These are phyloP conservation scores for Ailanthus altissimus DNA, from an alignment of 345 rosid genomes.

Conservation along the genomic window DNA sequence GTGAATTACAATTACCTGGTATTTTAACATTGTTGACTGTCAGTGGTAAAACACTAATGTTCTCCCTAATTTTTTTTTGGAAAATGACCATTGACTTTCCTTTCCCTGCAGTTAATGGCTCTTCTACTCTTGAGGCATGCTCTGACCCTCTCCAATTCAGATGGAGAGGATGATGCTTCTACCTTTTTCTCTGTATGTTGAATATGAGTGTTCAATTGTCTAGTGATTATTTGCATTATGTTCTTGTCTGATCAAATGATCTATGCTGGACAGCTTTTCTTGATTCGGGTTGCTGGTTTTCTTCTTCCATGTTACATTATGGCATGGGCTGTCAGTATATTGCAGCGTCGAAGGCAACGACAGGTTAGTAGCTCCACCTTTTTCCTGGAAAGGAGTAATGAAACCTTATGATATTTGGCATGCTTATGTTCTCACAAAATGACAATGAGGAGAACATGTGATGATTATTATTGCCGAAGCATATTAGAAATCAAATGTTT, in stretches of 20 bases:
- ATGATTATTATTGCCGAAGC: background rate
- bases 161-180: slow-evolving; percentile 80
- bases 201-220: background rate
- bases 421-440: background rate
- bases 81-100: background rate
- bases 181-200: slow-evolving; percentile 82
- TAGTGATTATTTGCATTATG: background rate
- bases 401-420: background rate
- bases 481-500: background rate
- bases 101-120: slow-evolving; percentile 77
- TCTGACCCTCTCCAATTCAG: slow-evolving; percentile 63
- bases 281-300: slow-evolving; percentile 91
- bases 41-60: background rate
- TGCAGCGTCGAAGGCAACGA: slow-evolving; percentile 94
- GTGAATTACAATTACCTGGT: background rate
- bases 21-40: background rate
- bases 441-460: background rate
- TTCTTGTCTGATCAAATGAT: slow-evolving; percentile 15
- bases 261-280: slow-evolving; percentile 64
- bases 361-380: slow-evolving; percentile 49
- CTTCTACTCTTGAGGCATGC: slow-evolving; percentile 92
- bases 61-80: background rate
- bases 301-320: slow-evolving; percentile 96
- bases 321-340: slow-evolving; percentile 97
- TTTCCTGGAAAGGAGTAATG: background rate